Base-by-base conservation (phyloP, 1,284 basidiomycete genomes). In the Pyrrhoderma noxium region DNA sequence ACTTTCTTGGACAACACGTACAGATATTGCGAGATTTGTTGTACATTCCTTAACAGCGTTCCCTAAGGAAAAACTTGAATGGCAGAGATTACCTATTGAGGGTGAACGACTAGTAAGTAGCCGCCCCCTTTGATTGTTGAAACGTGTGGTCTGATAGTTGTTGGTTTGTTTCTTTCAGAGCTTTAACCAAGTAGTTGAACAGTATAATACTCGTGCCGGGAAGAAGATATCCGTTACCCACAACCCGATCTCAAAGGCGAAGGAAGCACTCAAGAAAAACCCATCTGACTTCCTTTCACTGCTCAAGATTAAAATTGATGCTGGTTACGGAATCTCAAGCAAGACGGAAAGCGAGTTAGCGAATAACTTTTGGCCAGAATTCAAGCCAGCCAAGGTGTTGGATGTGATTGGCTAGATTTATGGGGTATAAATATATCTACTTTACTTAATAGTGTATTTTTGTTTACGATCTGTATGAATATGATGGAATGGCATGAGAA, bases 11-110 rank as follows among this genome's bases (percentile, higher is more conserved):
- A 68, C 70, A 1, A 52, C 65, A 22, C 52, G 64, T 36, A 54
- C n/a, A n/a, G n/a, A n/a, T n/a, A n/a, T n/a, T n/a, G 47, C 1
- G 69, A 74, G 66, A 14, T 74, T 66, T 49, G 44, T 69, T 7
- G 69, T 62, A 8, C 58, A 73, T 46, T 57, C 65, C 40, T 61
- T 73, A 34, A 65, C 65, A n/a, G 57, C 63, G 5, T 52, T 67
- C 8, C 62, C 68, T 1, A 23, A 48, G 0, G 57, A 59, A 18
- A 59, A 64, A 21, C 57, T 72, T 18, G 59, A 66, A 7, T 52
- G 64, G 51, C 56, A 53, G 3, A 61, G 57, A 2, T 63, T 73
- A 58, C 64, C 64, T 34, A 62, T 73, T 22, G 61, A 74, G 54
- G 70, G 71, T 7, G 64, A 70, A 44, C 67, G 65, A 11, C 59